Percentiles rank a stretch among this genome's conserved stretches.
Evolutionary conservation across 2,329 filamentous ascomycete genomes (phyloP).

Genomic region (Cercospora janseana): DNA sequence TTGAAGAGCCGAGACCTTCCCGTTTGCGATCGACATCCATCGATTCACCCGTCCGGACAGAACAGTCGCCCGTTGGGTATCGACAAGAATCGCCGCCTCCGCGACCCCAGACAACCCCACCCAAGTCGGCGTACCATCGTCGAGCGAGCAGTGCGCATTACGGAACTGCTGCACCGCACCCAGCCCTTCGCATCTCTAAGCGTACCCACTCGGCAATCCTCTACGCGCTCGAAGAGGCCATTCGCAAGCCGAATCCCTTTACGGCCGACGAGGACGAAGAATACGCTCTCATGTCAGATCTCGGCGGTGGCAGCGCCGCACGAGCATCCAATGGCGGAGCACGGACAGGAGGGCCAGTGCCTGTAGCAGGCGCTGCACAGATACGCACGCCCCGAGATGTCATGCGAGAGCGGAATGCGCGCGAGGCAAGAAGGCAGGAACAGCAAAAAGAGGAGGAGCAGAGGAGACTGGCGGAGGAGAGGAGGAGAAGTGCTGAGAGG

Average conservation of each 20-base stretch:
- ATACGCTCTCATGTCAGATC: slow-evolving; percentile 87
- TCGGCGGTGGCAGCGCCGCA: slow-evolving; percentile 52
- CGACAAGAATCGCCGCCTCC: slow-evolving; percentile 18
- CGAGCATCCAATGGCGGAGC: slow-evolving; percentile 58
- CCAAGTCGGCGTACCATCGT: slow-evolving; percentile 35
- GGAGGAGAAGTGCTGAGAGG: slow-evolving; percentile 57
- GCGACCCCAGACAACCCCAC: slow-evolving; percentile 27
- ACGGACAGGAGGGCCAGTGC: slow-evolving; percentile 53
- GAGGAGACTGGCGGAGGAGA: slow-evolving; percentile 56
- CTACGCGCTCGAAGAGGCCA: slow-evolving; percentile 85
- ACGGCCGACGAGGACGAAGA: slow-evolving; percentile 83
- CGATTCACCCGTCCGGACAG: slow-evolving; percentile 39
- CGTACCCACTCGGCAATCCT: slow-evolving; percentile 87
- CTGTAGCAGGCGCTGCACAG: slow-evolving; percentile 51
- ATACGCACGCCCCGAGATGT: slow-evolving; percentile 86
- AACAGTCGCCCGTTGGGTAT: slow-evolving; percentile 3
- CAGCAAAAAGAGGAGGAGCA: slow-evolving; percentile 53
- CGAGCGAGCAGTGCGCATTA: slow-evolving; percentile 36
- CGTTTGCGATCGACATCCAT: slow-evolving; percentile 46
- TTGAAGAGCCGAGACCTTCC: slow-evolving; percentile 46
- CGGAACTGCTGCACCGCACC: slow-evolving; percentile 46
- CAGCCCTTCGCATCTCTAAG: slow-evolving; percentile 69
- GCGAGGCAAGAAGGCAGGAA: slow-evolving; percentile 68
- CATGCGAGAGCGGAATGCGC: slow-evolving; percentile 79
- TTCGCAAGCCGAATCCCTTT: slow-evolving; percentile 78